phyloP scores from a whole-genome alignment of 2,329 filamentous ascomycete genomes.

The Eutypella sp. region DNA sequence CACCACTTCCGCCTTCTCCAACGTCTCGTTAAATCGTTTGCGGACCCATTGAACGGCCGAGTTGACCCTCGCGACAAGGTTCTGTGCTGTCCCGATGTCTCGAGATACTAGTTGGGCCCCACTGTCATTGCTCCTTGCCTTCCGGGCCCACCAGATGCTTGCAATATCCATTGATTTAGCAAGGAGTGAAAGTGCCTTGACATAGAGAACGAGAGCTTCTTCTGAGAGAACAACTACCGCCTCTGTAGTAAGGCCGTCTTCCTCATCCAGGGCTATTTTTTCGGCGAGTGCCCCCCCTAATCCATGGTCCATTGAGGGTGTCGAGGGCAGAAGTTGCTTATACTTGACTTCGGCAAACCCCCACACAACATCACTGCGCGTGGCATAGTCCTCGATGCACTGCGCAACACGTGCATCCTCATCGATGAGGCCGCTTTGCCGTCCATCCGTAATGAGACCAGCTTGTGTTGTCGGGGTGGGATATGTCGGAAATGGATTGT shows the following conservation, averaged over 20 bases:
- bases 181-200: conserved; percentile 85
- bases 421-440: conserved; percentile 57
- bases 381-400: conserved; percentile 85
- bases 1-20: conserved; percentile 96
- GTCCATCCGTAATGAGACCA: conserved; percentile 65
- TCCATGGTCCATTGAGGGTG: conserved; percentile 70
- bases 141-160: conserved; percentile 83
- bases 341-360: conserved; percentile 98
- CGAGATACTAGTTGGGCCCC: conserved; percentile 35
- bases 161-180: conserved; percentile 96
- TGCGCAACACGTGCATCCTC: conserved; percentile 77
- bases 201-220: conserved; percentile 91
- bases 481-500: conserved; percentile 80
- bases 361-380: conserved; percentile 91
- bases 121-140: conserved; percentile 59
- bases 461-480: conserved; percentile 58
- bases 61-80: conserved; percentile 70
- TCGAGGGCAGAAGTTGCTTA: conserved; percentile 87
- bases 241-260: conserved; percentile 76
- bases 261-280: conserved; percentile 53
- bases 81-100: conserved; percentile 40
- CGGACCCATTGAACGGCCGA: conserved; percentile 95
- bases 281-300: conserved; percentile 59
- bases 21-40: conserved; percentile 88
- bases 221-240: conserved; percentile 84